These are phyloP conservation scores for Myriosclerotinia duriaeana DNA, from an alignment of 2,329 filamentous ascomycete species.

Conservation along the genomic window DNA sequence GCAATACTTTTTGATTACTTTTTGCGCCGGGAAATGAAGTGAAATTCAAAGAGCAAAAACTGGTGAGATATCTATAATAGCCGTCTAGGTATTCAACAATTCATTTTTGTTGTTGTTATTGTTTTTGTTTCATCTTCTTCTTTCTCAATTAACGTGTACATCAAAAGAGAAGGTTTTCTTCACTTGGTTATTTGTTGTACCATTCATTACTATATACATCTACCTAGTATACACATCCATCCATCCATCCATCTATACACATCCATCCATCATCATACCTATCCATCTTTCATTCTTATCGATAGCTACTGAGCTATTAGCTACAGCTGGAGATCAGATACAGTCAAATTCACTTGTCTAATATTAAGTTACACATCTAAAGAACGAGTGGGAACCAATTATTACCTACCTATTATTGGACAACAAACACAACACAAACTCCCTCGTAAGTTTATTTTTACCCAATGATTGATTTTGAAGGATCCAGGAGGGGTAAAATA, in stretches of 20 bases:
- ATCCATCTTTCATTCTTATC: no score
- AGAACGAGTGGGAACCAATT: conserved; percentile 14
- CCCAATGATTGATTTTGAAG: neutral
- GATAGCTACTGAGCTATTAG: no score
- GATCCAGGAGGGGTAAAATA: neutral
- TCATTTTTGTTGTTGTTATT: neutral
- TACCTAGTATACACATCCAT: neutral
- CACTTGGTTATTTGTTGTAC: no score
- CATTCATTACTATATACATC: no score
- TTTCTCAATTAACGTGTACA: neutral
- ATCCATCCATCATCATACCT: neutral
- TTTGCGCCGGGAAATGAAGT: neutral
- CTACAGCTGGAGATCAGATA: neutral
- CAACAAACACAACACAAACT: no score
- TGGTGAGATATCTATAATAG: neutral
- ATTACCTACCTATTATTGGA: no score
- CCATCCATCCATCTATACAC: no score
- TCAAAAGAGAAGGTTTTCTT: no score
- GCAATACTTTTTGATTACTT: neutral
- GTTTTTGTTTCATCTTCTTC: neutral
- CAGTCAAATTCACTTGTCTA: no score
- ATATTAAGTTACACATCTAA: no score
- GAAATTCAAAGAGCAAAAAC: neutral
- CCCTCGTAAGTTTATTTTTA: conserved; percentile 1
- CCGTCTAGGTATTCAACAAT: no score